Conservation (phyloP, 1,284 basidiomycete genomes). For the Stereum hirsutum region DNA sequence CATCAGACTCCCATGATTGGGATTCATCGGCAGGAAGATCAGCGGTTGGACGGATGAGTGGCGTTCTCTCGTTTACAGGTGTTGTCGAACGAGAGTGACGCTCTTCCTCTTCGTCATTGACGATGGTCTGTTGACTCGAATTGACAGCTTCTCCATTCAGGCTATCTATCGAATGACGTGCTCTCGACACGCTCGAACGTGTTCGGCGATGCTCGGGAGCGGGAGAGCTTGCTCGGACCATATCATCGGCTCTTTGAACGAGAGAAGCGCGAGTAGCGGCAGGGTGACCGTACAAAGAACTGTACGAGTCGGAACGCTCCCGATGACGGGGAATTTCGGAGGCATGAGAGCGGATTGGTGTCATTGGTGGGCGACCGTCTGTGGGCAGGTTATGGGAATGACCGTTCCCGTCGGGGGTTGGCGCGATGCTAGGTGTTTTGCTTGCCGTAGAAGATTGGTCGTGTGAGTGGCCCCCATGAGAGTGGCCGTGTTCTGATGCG, state of each 20-base stretch:
- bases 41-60: conserved; percentile 23
- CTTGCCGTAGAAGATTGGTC: conserved; percentile 15
- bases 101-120: background rate
- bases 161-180: conserved; percentile 15
- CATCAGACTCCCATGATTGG: conserved; percentile 8
- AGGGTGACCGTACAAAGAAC: conserved; percentile 71
- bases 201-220: conserved; percentile 27
- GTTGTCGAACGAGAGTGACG: background rate
- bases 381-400: background rate
- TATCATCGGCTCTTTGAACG: conserved; percentile 81
- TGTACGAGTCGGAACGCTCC: conserved; percentile 42
- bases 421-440: conserved; percentile 18
- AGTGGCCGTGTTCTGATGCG: conserved; percentile 55
- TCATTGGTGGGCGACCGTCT: conserved; percentile 6
- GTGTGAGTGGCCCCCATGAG: conserved; percentile 59
- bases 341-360: conserved; percentile 3
- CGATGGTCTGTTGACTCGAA: background rate
- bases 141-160: background rate
- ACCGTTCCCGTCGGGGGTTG: conserved; percentile 7
- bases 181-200: conserved; percentile 20
- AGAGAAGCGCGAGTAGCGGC: conserved; percentile 84
- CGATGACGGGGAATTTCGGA: conserved; percentile 13
- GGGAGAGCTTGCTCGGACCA: conserved; percentile 49
- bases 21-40: conserved; percentile 9
- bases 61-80: conserved; percentile 24